Base-by-base conservation (phyloP, 257 asterid genomes). In the Avicennia marina region DNA sequence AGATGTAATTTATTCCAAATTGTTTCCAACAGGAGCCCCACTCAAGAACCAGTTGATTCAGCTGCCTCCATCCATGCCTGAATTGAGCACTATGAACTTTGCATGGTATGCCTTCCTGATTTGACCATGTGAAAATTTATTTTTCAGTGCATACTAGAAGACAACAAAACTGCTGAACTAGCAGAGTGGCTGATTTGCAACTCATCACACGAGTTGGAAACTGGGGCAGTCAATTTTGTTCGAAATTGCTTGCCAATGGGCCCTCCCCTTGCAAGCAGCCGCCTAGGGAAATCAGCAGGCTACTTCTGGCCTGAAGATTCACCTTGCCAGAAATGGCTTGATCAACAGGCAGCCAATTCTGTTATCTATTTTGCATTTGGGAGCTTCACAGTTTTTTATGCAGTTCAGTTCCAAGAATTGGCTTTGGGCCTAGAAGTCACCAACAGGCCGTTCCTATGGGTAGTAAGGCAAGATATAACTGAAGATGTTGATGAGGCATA, bases 321-420 rank as follows among this genome's bases (percentile, higher is more conserved):
- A 0, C 53, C 39, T 3, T 68, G 78, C 70, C 47, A 80, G 22
- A 24, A 43, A 13, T 80, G 88, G 91, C 91, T 83, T 0, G 81
- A 83, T 57, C 72, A 58, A 42, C 84, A 85, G 47, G 74, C 75
- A 22, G 26, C 26, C 0, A 20, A 62, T 44, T 82, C 86, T 2
- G 75, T 74, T 4, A 47, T 80, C 13, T 82, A 82, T 15, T 69
- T 80, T 8, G 84, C 89, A 20, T 82, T 80, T 34, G 93, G 93
- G 4, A 86, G 89, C 67, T 72, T 68, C 56, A 72, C 87, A 0
- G 18, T 83, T 18, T 67, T 86, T 7, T 47, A 76, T 21, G 63
- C 60, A 33, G 42, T 27, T 2, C 89, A 83, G 51, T 83, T 86
- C 48, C 69, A 68, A 7, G 80, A 83, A 62, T 38, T 80, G 40